Evolutionary conservation across 2,329 filamentous ascomycete genomes (phyloP), one percentile per base, ranked within the genome.

Genomic region (Simplicillium sp.): DNA sequence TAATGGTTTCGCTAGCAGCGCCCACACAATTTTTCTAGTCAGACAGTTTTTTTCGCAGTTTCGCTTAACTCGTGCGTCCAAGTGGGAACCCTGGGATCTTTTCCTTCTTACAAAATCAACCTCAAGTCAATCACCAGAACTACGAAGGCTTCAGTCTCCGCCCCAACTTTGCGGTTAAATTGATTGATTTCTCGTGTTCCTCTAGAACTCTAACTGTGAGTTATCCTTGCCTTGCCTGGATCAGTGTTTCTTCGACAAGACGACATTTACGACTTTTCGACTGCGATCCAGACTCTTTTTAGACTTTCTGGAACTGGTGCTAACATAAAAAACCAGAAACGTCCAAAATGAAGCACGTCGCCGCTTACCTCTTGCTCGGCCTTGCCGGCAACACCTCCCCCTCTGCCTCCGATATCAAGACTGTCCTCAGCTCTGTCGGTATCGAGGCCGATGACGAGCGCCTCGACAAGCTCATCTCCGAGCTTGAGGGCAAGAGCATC

Each of bases 81-180:
- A 12, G 34, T 15, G 36, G 16, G 36, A 25, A n/a, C 20, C 44
- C 38, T 46, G 46, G 36, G 51, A 55, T 53, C 54, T 59, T 56
- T 51, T 46, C 50, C 50, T 51, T 51, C 54, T 38, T 37, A 37
- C 53, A 54, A 52, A 48, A 52, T 51, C 53, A 41, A n/a, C 48
- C 48, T 50, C 53, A 49, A 36, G 28, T 37, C 54, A 58, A 53
- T 57, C 61, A 56, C 59, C 60, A 77, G 85, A 83, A 94, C 87
- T 87, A n/a, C 77, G 87, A 92, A 87, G 88, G 83, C 78, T 60
- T 94, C 90, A 96, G 90, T 97, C 90, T 95, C 90, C 90, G 89
- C 84, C 77, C 82, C 85, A 82, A 44, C 29, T 67, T 68, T 67
- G 86, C 88, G 90, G 90, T 96, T 95, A 94, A 97, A 94, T 84